A percentile compares a stretch with the other conserved stretches of the same genome.
These are phyloP conservation scores for Pseudisothecium myosuroides DNA, from an alignment of 225 moss, liverwort and hornwort species.

Conservation along the genomic window DNA sequence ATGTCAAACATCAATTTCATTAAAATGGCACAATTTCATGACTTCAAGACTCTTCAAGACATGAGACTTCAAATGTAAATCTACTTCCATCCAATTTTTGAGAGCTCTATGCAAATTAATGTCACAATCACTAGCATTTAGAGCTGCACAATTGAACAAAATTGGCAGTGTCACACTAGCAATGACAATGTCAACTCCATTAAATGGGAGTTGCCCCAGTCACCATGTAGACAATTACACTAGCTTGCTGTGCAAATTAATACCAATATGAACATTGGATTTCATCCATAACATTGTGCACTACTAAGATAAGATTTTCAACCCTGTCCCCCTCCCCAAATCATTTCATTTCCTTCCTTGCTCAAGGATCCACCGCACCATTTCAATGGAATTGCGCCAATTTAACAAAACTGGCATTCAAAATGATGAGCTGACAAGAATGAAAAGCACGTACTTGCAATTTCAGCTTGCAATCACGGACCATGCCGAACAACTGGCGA, in stretches of 20 bases:
- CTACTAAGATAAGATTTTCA: not conserved
- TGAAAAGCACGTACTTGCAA: slow-evolving; percentile 22
- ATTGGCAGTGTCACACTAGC: too few species aligned
- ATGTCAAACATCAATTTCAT: not conserved
- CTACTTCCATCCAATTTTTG: not conserved
- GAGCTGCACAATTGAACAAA: not conserved
- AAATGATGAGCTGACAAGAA: not conserved
- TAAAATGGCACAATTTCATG: not conserved
- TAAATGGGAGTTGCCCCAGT: not conserved
- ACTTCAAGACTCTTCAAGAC: not conserved
- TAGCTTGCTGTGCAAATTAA: not conserved
- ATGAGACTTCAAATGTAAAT: not conserved
- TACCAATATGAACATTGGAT: not conserved
- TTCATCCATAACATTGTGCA: too few species aligned
- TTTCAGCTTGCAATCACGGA: slow-evolving; percentile 33
- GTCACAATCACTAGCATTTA: fast-evolving
- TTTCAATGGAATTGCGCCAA: not conserved
- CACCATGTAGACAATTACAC: not conserved
- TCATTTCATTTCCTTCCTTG: too few species aligned
- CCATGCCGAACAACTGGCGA: slow-evolving; percentile 27
- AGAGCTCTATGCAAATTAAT: too few species aligned
- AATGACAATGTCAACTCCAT: too few species aligned
- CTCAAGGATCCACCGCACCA: not conserved
- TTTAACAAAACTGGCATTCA: not conserved
- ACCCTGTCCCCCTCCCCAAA: not conserved